Base-by-base conservation (phyloP, 495 filamentous ascomycete genomes). In the Parmelia sp. region DNA sequence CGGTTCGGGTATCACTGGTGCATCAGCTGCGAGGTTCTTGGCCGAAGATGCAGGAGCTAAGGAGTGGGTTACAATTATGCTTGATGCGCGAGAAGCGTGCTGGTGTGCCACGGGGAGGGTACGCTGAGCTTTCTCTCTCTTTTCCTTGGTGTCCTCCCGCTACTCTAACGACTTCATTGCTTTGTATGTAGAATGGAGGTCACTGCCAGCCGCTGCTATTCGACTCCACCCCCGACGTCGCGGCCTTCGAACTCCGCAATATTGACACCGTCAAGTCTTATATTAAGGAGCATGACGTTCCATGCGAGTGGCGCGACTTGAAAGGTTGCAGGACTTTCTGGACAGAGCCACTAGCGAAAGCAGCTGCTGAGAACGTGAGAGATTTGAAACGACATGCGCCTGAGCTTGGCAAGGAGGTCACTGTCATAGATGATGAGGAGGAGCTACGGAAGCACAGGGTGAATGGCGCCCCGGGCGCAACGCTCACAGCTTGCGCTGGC, bases 11-110 rank as follows among this genome's bases (percentile, higher is more conserved):
- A 88, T 92, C 35, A 87, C 88, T 1, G 90, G 88, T 1, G 76
- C 82, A 6, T 85, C 84, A 27, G 85, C 86, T 4, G 88, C 89
- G 3, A 76, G 82, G 21, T 86, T 85, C 42, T 73, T 96, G 9
- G 69, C 80, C 47, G 74, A 82, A 65, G 73, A 77, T 61, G 72
- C 71, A 57, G 62, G 71, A 66, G 65, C 68, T 60, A 70, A 72
- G 66, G 69, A 64, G 3, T 65, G 74, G 58, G 79, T 74, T 12
- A 72, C 92, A 1, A 79, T 91, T 1, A 86, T 94, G 80, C 76
- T 96, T 3, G 91, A 96, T 73, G 90, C 90, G 8, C 80, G 90
- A 58, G 85, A 89, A 73, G 84, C 86, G 12, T 92, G 88, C 71
- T 90, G 81, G 76, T 91, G 91, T 21, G 91, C 90, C 23, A 94